Base-by-base conservation (phyloP, 768 basidiomycete species). In the Coprinopsis strossmayeri region DNA sequence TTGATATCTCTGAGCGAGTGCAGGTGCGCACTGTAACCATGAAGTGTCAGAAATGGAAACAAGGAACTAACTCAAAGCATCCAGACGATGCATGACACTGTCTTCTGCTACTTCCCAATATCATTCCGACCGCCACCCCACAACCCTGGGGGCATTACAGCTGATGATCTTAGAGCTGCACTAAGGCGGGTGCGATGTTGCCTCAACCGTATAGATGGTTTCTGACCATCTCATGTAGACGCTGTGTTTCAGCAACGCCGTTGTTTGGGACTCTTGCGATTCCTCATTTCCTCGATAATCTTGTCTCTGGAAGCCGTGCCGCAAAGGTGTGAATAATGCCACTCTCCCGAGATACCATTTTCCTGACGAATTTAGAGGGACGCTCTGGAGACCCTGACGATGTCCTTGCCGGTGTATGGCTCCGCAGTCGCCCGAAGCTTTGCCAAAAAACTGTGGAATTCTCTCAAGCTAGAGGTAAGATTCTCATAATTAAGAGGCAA, bases 31-130 rank as follows among this genome's bases (percentile, higher is more conserved):
- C 17, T 23, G 25, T 23, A 24, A 24, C 15, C n/a, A n/a, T n/a
- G n/a, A n/a, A n/a, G n/a, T n/a, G n/a, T n/a, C n/a, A n/a, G n/a
- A n/a, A n/a, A n/a, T n/a, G n/a, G n/a, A n/a, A n/a, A n/a, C n/a
- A n/a, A n/a, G n/a, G n/a, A n/a, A n/a, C n/a, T n/a, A n/a, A n/a
- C n/a, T n/a, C n/a, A n/a, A n/a, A n/a, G 3, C 1, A 38, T 25
- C 4, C 56, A 97, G 92, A 79, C 84, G 45, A 71, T 98, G 41
- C 98, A 95, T 68, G 91, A 97, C 58, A 84, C 97, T 61, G 88
- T 85, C 0, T 98, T 94, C 64, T 98, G 96, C 64, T 99, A 99
- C 64, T 99, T 97, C 68, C 96, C 96, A 0, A 98, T 99, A 48
- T 91, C 92, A 0, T 99, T 96, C 69, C 78, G 87, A 50, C 92